phyloP scores from a whole-genome alignment of 331 rosid species.

The Pyrus hybrid region DNA sequence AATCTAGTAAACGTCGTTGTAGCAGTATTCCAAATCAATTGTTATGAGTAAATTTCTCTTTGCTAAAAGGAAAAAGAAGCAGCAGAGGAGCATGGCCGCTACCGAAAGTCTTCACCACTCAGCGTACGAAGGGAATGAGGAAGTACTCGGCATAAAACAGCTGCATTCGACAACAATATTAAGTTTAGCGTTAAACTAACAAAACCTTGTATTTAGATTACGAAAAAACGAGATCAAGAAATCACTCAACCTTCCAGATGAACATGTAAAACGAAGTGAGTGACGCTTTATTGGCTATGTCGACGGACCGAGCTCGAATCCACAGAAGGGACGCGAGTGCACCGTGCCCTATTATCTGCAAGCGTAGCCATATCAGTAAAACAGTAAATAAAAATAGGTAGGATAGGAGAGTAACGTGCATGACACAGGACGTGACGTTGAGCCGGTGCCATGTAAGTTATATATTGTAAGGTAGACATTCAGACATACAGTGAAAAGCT shows the following conservation, averaged over 20 bases:
- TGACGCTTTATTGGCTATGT: slow-evolving; percentile 1
- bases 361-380: not conserved
- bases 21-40: no score
- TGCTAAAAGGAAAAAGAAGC: no score
- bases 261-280: slow-evolving; percentile 8
- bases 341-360: not conserved
- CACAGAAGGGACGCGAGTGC: slow-evolving; percentile 7
- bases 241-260: slow-evolving; percentile 6
- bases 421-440: no score
- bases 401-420: not conserved
- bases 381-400: no score
- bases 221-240: not conserved
- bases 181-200: not conserved
- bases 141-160: slow-evolving; percentile 9
- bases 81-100: no score
- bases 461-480: no score
- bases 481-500: not conserved
- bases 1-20: no score
- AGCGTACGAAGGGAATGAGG: slow-evolving; percentile 6
- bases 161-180: not conserved
- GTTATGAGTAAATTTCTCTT: no score
- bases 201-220: no score
- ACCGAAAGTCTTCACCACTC: not conserved
- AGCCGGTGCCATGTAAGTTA: no score
- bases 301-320: slow-evolving; percentile 3